Conservation (phyloP, 1,284 basidiomycete genomes). For the Microbotryum scabiosae region DNA sequence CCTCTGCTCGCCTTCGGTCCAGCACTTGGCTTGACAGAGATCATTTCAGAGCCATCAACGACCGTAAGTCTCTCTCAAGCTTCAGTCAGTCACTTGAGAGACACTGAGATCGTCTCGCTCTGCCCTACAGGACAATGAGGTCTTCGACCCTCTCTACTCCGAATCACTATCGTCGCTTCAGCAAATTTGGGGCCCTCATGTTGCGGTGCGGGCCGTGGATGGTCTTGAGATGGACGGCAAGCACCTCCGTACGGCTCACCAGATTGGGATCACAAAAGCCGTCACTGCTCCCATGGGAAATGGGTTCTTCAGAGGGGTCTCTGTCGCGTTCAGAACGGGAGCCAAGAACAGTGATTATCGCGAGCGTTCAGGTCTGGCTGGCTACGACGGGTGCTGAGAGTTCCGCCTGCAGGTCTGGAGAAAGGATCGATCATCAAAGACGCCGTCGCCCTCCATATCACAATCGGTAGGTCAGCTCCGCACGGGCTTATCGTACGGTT, state of each 20-base stretch:
- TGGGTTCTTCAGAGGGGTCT: conserved; percentile 47
- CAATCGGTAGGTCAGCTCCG: conserved; percentile 41
- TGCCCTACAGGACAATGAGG: not conserved
- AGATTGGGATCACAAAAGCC: conserved; percentile 55
- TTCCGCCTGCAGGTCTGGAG: conserved; percentile 44
- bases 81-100: conserved; percentile 3
- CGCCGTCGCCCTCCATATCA: conserved; percentile 62
- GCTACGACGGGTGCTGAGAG: not conserved
- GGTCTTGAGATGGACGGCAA: conserved; percentile 62
- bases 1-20: conserved; percentile 43
- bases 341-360: conserved; percentile 47
- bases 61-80: not conserved
- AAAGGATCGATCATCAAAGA: conserved; percentile 58
- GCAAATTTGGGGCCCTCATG: not conserved
- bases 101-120: too few species aligned
- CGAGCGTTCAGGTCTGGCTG: not conserved
- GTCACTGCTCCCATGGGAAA: conserved; percentile 41
- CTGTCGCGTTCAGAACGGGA: conserved; percentile 56
- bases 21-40: conserved; percentile 43
- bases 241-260: conserved; percentile 48
- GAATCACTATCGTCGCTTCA: conserved; percentile 6
- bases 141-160: conserved; percentile 12
- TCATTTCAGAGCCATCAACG: conserved; percentile 22
- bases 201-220: conserved; percentile 51
- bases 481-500: too few species aligned